These are phyloP conservation scores for Plasmodium chabaudi DNA, from an alignment of 169 alveolate species.

Conservation along the genomic window DNA sequence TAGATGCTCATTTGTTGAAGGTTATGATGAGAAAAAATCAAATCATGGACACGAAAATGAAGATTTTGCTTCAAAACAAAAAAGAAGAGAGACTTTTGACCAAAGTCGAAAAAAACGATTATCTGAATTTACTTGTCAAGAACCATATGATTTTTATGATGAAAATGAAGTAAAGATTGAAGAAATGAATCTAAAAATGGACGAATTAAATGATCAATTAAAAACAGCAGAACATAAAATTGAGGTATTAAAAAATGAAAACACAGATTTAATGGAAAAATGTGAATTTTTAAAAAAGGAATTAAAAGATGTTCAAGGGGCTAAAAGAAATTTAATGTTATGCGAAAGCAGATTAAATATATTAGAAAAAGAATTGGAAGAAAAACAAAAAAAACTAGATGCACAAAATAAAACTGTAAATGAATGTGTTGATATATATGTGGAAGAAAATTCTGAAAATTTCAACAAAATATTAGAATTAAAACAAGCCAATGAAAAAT, in stretches of 20 bases:
- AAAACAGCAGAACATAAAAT: constrained; percentile 22
- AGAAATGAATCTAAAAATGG: constrained; percentile 70
- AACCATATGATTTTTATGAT: constrained; percentile 52
- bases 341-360: constrained; percentile 69
- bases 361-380: constrained; percentile 67
- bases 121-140: constrained; percentile 28
- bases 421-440: constrained; percentile 73
- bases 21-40: background rate
- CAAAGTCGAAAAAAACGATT: constrained; percentile 16
- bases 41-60: constrained; percentile 5
- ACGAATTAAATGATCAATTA: constrained; percentile 58
- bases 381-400: constrained; percentile 52
- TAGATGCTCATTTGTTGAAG: constrained; percentile 2
- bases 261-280: constrained; percentile 55
- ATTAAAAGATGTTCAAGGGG: constrained; percentile 49
- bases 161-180: constrained; percentile 70
- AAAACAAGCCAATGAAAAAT: constrained; percentile 51
- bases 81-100: constrained; percentile 3
- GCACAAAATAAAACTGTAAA: constrained; percentile 69
- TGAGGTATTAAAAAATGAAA: constrained; percentile 33
- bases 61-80: background rate
- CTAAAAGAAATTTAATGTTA: constrained; percentile 65
- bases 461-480: constrained; percentile 69
- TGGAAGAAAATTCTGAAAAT: constrained; percentile 74
- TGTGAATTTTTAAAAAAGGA: constrained; percentile 65